Base-by-base conservation (phyloP, 2,329 filamentous ascomycete genomes). In the Fusarium multiceps region DNA sequence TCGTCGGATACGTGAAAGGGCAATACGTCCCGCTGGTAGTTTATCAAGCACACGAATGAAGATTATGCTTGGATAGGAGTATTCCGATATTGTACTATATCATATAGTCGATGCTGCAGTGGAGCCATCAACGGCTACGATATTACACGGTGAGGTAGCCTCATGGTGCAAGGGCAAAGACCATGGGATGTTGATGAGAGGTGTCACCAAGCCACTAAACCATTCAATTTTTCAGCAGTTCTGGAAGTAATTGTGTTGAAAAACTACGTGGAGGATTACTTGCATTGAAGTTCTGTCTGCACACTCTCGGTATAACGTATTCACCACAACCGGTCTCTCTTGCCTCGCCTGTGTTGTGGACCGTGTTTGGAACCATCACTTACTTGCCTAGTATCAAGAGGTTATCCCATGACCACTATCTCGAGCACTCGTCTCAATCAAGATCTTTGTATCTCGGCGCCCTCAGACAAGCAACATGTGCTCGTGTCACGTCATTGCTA, bases 401-500 rank as follows among this genome's bases (percentile, higher is more conserved):
- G 21, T 20, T 46, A 32, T 45, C 41, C 16, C 47, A 55, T 49
- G 61, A 30, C 20, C 14, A 7, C n/a, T 7, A 53, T 27, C 6
- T 42, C 54, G 45, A 64, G 34, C 41, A 42, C 50, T 57, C 25
- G 41, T 45, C 21, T 30, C 32, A 20, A 32, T 16, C 8, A 23
- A 45, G 30, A 56, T 47, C 11, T 59, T 16, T 54, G 27, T 42
- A 21, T 23, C 21, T 45, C 27, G 23, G 34, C 13, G 46, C 58
- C 55, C 41, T 50, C 34, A 50, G 30, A 47, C 30, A 45, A 50
- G 34, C 55, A 40, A 34, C 45, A 40, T 58, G 47, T 70, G 54
- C 53, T 43, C 30, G 58, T 59, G 55, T 70, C 28, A 50, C 63
- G 11, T 48, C 32, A 28, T 62, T 68, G 59, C 67, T 71, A 71